A percentile compares a stretch with the other conserved stretches of the same genome.
These are phyloP conservation scores for Flaveria linearis DNA, from an alignment of 129 eudicot genomes.

Conservation along the genomic window DNA sequence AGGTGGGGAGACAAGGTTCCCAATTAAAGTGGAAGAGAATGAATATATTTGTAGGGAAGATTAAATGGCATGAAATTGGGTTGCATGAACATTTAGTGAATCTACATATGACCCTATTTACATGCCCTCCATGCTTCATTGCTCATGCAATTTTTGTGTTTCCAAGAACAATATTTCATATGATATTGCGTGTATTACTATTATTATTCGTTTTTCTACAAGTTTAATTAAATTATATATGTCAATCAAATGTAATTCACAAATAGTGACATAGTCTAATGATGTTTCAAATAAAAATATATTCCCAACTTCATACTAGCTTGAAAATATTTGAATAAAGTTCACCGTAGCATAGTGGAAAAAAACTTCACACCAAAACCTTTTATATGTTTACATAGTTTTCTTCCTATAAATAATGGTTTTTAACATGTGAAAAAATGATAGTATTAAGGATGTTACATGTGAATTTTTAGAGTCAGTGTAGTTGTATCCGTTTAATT, in stretches of 20 bases:
- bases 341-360: background rate
- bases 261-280: background rate
- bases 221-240: background rate
- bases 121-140: conserved; percentile 42
- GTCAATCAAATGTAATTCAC: background rate
- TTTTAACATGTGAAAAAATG: too few relatives aligned
- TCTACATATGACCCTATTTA: conserved; percentile 26
- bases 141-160: conserved; percentile 43
- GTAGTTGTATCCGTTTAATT: too few relatives aligned
- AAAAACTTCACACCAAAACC: background rate
- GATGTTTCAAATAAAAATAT: too few relatives aligned
- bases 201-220: background rate
- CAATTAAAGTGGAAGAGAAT: conserved; percentile 33
- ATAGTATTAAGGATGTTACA: too few relatives aligned
- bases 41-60: conserved; percentile 29
- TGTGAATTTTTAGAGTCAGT: too few relatives aligned
- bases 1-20: conserved; percentile 32
- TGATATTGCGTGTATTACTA: background rate
- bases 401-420: too few relatives aligned
- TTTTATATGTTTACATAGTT: too few relatives aligned
- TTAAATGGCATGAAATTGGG: conserved; percentile 44
- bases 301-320: background rate
- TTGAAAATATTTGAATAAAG: background rate
- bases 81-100: conserved; percentile 44
- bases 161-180: conserved; percentile 30